phyloP scores from a whole-genome alignment of 176 grass and related monocot genomes.

The Aegilops tauschii region DNA sequence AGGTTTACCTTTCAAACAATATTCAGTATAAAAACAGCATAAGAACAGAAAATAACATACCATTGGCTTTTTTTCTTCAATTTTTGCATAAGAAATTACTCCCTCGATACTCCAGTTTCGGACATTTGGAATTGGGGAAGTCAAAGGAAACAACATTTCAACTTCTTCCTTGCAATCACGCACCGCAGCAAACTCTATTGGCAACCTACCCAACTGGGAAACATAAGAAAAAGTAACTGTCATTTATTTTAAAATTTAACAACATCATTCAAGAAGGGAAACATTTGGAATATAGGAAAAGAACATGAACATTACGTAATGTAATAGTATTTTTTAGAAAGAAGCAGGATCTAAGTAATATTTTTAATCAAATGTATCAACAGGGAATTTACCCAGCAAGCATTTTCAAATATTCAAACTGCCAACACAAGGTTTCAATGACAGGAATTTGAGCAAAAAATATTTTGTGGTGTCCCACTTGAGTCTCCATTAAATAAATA shows the following conservation, averaged over 20 bases:
- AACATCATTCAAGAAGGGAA: neutral
- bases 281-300: neutral
- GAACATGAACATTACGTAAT: neutral
- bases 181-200: constrained; percentile 26
- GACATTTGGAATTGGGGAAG: constrained; percentile 33
- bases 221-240: neutral
- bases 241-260: neutral
- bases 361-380: neutral
- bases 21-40: neutral
- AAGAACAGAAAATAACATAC: neutral
- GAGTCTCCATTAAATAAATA: neutral
- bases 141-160: constrained; percentile 43
- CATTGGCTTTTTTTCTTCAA: constrained; percentile 13
- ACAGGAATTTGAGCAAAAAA: neutral
- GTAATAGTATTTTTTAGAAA: neutral
- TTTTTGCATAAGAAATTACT: constrained; percentile 40
- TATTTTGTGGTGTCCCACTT: neutral
- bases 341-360: neutral
- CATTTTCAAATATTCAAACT: neutral
- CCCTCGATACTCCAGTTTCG: constrained; percentile 41
- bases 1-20: neutral
- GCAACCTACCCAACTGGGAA: constrained; percentile 18
- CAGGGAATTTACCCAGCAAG: neutral
- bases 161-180: constrained; percentile 27
- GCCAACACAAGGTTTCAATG: neutral